A percentile compares a stretch with the other conserved stretches of the same genome.
These are phyloP conservation scores for Microdochium nivale DNA, from an alignment of 2,329 filamentous ascomycete genomes.

Conservation along the genomic window DNA sequence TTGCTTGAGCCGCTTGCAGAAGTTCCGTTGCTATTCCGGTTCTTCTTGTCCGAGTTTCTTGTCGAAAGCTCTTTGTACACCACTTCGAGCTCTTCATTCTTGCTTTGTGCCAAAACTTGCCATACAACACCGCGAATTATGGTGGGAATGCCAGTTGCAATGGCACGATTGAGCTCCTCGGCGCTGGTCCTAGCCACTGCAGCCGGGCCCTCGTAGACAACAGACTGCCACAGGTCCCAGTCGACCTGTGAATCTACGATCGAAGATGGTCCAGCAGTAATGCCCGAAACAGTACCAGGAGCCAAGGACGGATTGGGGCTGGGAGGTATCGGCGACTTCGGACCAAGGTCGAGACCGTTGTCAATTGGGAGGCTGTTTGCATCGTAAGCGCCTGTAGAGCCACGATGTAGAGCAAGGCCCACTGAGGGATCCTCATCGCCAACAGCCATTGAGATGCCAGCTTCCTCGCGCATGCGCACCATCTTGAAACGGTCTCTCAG, in stretches of 20 bases:
- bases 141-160: conserved; percentile 86
- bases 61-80: conserved; percentile 77
- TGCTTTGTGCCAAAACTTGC: conserved; percentile 94
- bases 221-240: conserved; percentile 95
- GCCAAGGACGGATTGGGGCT: conserved; percentile 63
- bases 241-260: conserved; percentile 73
- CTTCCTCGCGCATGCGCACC: conserved; percentile 67
- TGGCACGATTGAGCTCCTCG: conserved; percentile 82
- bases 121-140: conserved; percentile 97
- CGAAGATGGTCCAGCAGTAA: conserved; percentile 66
- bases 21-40: conserved; percentile 47
- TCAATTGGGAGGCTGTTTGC: conserved; percentile 17
- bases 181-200: conserved; percentile 82
- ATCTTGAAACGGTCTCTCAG: conserved; percentile 73
- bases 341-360: conserved; percentile 13
- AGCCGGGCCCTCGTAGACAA: conserved; percentile 88
- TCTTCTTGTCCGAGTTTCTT: conserved; percentile 71
- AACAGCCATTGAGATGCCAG: conserved; percentile 40
- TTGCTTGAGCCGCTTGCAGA: conserved; percentile 43
- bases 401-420: conserved; percentile 18
- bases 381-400: conserved; percentile 9
- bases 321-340: conserved; percentile 45
- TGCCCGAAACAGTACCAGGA: conserved; percentile 78
- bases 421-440: conserved; percentile 44
- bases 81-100: conserved; percentile 79